Conservation (phyloP, 306 rosid genomes). For the Oemleria cerasiformis region DNA sequence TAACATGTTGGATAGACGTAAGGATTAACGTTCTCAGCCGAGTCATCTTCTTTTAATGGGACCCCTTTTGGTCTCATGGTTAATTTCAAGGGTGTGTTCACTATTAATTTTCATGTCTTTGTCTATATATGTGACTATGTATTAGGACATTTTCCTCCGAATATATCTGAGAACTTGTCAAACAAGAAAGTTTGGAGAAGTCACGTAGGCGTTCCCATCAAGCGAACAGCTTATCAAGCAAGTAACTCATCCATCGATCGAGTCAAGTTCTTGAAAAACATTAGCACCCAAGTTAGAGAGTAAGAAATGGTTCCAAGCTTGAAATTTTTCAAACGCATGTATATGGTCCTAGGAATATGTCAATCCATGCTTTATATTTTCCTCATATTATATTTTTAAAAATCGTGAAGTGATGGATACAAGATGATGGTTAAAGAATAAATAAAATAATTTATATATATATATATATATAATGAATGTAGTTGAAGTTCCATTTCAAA, state of each 20-base stretch:
- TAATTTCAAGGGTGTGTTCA: neutral
- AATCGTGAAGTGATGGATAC: too few relatives aligned
- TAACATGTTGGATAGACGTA: neutral
- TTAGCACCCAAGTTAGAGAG: neutral
- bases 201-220: too few relatives aligned
- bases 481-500: too few relatives aligned
- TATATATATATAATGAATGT: too few relatives aligned
- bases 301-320: neutral
- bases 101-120: neutral
- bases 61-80: neutral
- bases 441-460: too few relatives aligned
- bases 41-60: neutral
- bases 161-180: slow-evolving; percentile 9
- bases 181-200: neutral
- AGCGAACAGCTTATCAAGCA: too few relatives aligned
- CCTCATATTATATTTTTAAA: too few relatives aligned
- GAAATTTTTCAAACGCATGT: neutral
- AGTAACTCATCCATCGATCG: neutral
- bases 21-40: neutral
- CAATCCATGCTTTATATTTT: neutral
- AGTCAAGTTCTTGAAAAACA: slow-evolving; percentile 3
- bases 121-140: neutral
- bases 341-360: neutral
- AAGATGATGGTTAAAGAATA: too few relatives aligned
- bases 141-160: neutral